Conservation (phyloP, 495 filamentous ascomycete species). For the Aspergillus incahuasiensis region DNA sequence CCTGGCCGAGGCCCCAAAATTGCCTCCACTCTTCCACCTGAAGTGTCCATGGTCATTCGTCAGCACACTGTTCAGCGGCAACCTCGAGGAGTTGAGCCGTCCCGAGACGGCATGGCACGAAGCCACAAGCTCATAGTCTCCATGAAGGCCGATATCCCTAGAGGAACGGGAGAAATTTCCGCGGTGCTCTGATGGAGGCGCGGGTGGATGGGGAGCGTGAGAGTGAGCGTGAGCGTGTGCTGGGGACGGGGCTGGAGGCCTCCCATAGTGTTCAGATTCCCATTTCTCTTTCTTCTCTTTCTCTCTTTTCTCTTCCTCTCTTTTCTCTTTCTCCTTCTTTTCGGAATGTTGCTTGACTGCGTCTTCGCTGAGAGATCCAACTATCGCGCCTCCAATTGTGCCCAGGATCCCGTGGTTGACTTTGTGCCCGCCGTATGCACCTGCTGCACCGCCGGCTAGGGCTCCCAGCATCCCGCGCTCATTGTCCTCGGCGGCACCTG, state of each 20-base stretch:
- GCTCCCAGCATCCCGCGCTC: constrained; percentile 29
- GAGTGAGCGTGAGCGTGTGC: no score
- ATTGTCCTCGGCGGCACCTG: not conserved
- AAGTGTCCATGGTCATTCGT: constrained; percentile 17
- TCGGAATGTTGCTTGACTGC: constrained; percentile 29
- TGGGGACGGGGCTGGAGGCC: not conserved
- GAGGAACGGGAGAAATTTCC: constrained; percentile 20
- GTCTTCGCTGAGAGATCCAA: constrained; percentile 32
- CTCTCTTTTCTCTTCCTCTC: not conserved
- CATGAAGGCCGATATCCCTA: constrained; percentile 10
- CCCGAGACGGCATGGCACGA: constrained; percentile 14
- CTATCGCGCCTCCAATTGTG: constrained; percentile 34
- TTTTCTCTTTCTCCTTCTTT: constrained; percentile 14
- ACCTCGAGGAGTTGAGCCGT: not conserved
- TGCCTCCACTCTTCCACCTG: constrained; percentile 23
- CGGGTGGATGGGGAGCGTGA: no score
- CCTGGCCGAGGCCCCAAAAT: constrained; percentile 35
- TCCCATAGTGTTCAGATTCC: not conserved
- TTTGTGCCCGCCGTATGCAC: constrained; percentile 31
- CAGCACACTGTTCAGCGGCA: constrained; percentile 18
- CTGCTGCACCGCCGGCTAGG: constrained; percentile 30
- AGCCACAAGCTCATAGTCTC: constrained; percentile 12
- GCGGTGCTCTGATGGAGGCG: not conserved
- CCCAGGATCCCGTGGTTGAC: constrained; percentile 32
- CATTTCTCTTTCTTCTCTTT: not conserved